Percentiles rank a stretch among this genome's conserved stretches.
Conservation (phyloP, 257 asterid genomes). For the Lantana camara region DNA sequence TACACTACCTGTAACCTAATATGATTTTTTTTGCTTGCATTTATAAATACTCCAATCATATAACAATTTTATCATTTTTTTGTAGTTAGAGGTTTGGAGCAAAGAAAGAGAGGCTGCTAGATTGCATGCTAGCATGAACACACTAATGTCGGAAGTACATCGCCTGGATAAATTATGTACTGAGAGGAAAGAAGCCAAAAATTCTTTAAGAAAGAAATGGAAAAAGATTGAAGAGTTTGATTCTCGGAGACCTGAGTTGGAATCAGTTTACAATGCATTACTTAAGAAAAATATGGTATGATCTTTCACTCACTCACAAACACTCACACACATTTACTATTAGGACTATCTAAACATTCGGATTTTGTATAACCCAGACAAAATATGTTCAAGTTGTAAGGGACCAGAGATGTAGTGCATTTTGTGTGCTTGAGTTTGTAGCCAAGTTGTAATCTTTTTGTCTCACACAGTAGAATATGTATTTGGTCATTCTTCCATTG, state of each 20-base stretch:
- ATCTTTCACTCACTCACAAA: constrained; percentile 16
- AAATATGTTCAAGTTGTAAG: no score
- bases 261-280: constrained; percentile 76
- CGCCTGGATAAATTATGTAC: constrained; percentile 88
- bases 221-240: constrained; percentile 97
- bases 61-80: neutral
- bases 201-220: constrained; percentile 93
- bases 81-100: constrained; percentile 94
- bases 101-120: constrained; percentile 98
- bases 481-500: no score
- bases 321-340: neutral
- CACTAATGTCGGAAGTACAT: constrained; percentile 79
- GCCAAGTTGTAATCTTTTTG: no score
- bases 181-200: constrained; percentile 98
- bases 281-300: constrained; percentile 87
- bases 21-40: constrained; percentile 28
- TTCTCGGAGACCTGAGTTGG: constrained; percentile 97
- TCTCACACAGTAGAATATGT: no score
- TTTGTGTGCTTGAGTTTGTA: no score
- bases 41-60: no score
- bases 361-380: no score
- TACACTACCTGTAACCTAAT: no score
- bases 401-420: no score
- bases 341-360: no score
- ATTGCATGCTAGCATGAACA: constrained; percentile 79